phyloP scores from a whole-genome alignment of 1,139 yeast species.

The Scheffersomyces titani region DNA sequence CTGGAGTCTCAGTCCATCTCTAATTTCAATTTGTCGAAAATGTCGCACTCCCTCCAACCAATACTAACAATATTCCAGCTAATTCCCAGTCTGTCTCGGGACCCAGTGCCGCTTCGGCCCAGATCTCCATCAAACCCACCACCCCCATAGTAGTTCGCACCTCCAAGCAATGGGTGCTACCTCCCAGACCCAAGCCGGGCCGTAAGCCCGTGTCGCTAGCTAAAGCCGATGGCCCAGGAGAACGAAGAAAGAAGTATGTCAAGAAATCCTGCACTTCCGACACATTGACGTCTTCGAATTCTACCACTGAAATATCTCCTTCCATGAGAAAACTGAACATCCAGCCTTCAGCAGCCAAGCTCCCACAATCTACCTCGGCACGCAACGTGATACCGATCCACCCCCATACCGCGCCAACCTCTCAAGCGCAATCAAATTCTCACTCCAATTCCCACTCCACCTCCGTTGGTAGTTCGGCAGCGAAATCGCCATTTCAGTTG shows the following conservation, averaged over 20 bases:
- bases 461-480: not conserved
- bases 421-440: not conserved
- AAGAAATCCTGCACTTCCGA: not conserved
- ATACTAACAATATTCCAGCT: not conserved
- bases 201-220: slow-evolving; percentile 15
- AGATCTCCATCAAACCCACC: not conserved
- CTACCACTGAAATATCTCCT: not conserved
- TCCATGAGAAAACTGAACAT: not conserved
- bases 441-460: not conserved
- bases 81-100: not conserved
- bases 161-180: slow-evolving; percentile 27
- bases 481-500: not conserved
- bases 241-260: not conserved
- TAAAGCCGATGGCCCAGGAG: not conserved
- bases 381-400: not conserved
- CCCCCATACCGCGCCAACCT: not conserved
- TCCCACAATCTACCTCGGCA: not conserved
- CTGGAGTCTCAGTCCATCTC: not conserved
- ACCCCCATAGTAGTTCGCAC: slow-evolving; percentile 16
- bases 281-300: not conserved
- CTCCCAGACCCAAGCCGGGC: slow-evolving; percentile 26
- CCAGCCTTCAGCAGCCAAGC: not conserved
- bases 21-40: not conserved
- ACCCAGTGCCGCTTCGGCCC: not conserved
- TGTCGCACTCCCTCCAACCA: not conserved